Evolutionary conservation across 2,329 filamentous ascomycete genomes (phyloP).

Genomic region (Cryphonectria radicalis): DNA sequence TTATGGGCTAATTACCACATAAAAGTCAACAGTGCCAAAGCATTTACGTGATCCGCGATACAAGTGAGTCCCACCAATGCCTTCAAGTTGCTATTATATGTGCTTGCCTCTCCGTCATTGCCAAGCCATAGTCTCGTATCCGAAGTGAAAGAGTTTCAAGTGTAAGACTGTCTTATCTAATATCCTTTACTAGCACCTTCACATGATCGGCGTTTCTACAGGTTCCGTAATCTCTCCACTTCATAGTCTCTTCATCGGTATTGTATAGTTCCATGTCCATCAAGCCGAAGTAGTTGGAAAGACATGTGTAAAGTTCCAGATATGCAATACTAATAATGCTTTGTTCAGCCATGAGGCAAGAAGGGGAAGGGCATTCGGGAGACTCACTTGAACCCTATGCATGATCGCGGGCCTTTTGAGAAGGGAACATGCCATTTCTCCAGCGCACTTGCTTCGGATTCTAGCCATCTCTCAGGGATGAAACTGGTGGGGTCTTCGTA

Average conservation of each 20-base stretch:
- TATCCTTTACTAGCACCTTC: background rate
- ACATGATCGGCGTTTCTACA: background rate
- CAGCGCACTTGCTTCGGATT: background rate
- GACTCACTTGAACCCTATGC: conserved; percentile 6
- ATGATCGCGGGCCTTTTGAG: conserved; percentile 2
- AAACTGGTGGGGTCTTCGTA: background rate
- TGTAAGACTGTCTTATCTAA: background rate
- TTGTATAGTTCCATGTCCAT: conserved; percentile 4
- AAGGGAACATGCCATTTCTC: conserved; percentile 10
- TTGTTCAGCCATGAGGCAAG: background rate
- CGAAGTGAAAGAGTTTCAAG: too few relatives aligned
- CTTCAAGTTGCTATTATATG: too few relatives aligned
- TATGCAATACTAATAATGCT: background rate
- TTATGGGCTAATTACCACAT: too few relatives aligned
- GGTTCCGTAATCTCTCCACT: conserved; percentile 8
- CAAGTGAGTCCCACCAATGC: too few relatives aligned
- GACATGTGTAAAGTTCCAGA: background rate
- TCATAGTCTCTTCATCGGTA: background rate
- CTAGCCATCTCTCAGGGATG: conserved; percentile 5
- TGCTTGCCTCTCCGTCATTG: too few relatives aligned
- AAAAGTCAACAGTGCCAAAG: too few relatives aligned
- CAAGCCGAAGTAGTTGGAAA: background rate
- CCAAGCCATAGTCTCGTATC: too few relatives aligned
- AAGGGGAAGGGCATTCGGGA: background rate
- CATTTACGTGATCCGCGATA: too few relatives aligned